Percentiles rank a stretch among this genome's conserved stretches.
Conservation (phyloP, 805 yeast species). For the Myxozyma vanderwaltii region DNA sequence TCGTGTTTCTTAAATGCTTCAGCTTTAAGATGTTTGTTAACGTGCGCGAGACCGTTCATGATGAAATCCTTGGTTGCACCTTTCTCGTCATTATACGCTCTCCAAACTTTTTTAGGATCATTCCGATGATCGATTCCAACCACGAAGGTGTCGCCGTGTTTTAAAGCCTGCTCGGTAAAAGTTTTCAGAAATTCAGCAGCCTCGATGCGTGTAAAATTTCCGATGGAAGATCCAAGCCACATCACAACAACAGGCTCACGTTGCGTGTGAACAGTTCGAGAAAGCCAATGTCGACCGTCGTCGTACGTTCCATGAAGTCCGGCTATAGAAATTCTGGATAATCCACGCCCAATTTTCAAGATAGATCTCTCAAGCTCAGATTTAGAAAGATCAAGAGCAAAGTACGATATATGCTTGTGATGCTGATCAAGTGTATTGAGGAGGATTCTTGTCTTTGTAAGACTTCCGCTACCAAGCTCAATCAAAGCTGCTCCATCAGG, state of each 20-base stretch:
- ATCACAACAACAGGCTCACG: conserved; percentile 18
- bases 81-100: conserved; percentile 34
- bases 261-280: background rate
- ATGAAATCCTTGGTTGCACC: conserved; percentile 32
- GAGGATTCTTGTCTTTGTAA: conserved; percentile 30
- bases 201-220: conserved; percentile 30
- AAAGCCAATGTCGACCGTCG: conserved; percentile 30
- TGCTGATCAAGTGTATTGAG: conserved; percentile 27
- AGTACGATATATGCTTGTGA: conserved; percentile 20
- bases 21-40: conserved; percentile 17
- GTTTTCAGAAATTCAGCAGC: conserved; percentile 24
- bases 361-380: conserved; percentile 29
- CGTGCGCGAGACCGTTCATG: conserved; percentile 31
- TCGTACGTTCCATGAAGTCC: conserved; percentile 35
- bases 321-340: conserved; percentile 14
- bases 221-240: conserved; percentile 37
- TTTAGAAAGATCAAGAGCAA: conserved; percentile 32
- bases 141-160: conserved; percentile 25
- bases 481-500: conserved; percentile 22
- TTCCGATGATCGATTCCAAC: conserved; percentile 35
- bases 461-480: conserved; percentile 35
- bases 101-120: conserved; percentile 22
- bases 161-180: conserved; percentile 16
- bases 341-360: background rate
- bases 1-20: conserved; percentile 20